Conservation (phyloP, 2,329 filamentous ascomycete genomes). For the Emmonsia crescens region DNA sequence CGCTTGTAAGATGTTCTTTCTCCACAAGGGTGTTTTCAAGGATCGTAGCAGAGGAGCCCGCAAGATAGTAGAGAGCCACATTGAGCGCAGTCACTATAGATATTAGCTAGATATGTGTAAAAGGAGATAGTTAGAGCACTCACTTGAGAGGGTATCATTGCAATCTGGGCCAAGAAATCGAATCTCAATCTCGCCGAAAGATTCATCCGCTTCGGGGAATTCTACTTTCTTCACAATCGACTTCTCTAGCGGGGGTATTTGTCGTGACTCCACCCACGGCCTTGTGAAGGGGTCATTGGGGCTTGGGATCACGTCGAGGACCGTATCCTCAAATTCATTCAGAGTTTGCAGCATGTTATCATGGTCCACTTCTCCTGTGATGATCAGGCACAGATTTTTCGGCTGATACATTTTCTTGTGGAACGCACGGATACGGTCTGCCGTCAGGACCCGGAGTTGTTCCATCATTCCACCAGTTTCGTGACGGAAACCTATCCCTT, state of each 20-base stretch:
- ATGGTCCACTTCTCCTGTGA: constrained; percentile 88
- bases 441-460: constrained; percentile 70
- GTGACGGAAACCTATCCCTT: constrained; percentile 85
- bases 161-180: constrained; percentile 79
- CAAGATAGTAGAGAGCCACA: constrained; percentile 73
- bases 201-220: constrained; percentile 95
- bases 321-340: constrained; percentile 78
- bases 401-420: constrained; percentile 97
- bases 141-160: constrained; percentile 53
- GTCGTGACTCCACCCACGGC: constrained; percentile 83
- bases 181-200: constrained; percentile 75
- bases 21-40: constrained; percentile 89
- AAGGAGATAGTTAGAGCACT: constrained; percentile 15
- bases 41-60: constrained; percentile 84
- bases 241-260: constrained; percentile 59
- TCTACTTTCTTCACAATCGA: constrained; percentile 69
- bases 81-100: constrained; percentile 59
- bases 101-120: neutral
- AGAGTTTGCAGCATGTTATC: constrained; percentile 67
- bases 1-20: constrained; percentile 81
- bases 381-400: constrained; percentile 80
- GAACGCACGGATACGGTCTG: constrained; percentile 85
- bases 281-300: constrained; percentile 66
- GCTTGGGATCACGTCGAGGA: constrained; percentile 69
- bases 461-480: constrained; percentile 98